Base-by-base conservation (phyloP, 2,329 filamentous ascomycete species). In the Aspergillaceae sp. region DNA sequence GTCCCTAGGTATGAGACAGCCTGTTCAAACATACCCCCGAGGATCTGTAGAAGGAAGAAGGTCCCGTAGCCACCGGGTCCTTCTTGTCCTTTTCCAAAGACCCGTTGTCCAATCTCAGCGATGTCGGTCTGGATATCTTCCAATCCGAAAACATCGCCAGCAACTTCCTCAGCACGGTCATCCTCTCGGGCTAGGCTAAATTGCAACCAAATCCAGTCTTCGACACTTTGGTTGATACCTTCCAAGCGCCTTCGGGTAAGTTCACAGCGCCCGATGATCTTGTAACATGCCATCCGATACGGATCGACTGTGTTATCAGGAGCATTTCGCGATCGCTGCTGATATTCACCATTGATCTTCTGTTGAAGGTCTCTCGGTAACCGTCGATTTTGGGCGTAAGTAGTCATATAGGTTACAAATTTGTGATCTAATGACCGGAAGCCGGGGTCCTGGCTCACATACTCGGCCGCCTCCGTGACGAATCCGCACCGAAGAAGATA, bases 281-380 rank as follows among this genome's bases (percentile, higher is more conserved):
- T 97, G 76, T 97, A 97, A 66, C 92, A 96, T 41, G 91, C 90
- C 82, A 95, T 90, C 45, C 89, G 83, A 72, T 94, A 98, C 28
- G 92, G 92, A 64, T 98, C 92, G 52, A 94, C 82, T 1, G 87
- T 86, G 61, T 90, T 84, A 48, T 92, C 87, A 0, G 87, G 86
- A 0, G 87, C 87, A 58, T 94, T 87, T 53, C 87, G 84, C 28
- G 83, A 79, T 40, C 89, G 83, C 63, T 94, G 87, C 43, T 85
- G 85, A 67, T 94, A 96, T 62, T 96, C 90, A 52, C 86, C 87
- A 56, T 86, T 86, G 68, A 94, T 94, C 52, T 87, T 86, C 55
- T 89, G 86, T 59, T 94, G 86, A 47, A 94, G 71, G 51, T 90
- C 85, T 37, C 83, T 78, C 53, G 82, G 83, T 29, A 98, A 75